These are phyloP conservation scores for Kwoniella sp. DNA, from an alignment of 768 basidiomycete species.

Conservation along the genomic window DNA sequence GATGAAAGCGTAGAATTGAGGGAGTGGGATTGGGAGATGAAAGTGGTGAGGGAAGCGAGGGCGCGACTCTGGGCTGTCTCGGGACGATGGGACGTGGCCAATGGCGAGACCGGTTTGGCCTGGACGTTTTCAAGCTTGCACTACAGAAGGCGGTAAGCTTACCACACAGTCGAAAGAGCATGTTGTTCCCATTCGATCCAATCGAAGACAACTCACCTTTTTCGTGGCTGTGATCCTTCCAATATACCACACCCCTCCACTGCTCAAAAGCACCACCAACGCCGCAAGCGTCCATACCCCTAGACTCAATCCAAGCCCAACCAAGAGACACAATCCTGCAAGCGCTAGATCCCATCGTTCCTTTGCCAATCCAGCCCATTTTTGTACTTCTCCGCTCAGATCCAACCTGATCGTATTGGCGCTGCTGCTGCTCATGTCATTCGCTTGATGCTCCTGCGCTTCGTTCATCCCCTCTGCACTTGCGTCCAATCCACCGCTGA, in stretches of 20 bases:
- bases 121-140: not conserved
- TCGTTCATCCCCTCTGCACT: not conserved
- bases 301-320: slow-evolving; percentile 17
- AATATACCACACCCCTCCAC: not conserved
- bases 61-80: slow-evolving; percentile 9
- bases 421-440: too few relatives aligned
- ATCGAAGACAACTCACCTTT: not conserved
- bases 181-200: too few relatives aligned
- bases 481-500: slow-evolving; percentile 19
- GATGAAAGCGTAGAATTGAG: slow-evolving; percentile 32
- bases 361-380: slow-evolving; percentile 2
- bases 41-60: slow-evolving; percentile 9
- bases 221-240: not conserved
- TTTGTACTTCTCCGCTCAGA: not conserved
- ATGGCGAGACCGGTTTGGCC: not conserved
- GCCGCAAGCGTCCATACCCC: slow-evolving; percentile 13
- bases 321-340: slow-evolving; percentile 21
- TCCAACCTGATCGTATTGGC: too few relatives aligned
- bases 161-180: too few relatives aligned
- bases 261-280: not conserved
- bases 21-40: slow-evolving; percentile 26
- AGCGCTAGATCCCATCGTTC: slow-evolving; percentile 35
- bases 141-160: too few relatives aligned
- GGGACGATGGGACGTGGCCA: not conserved
- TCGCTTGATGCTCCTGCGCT: not conserved